phyloP scores from a whole-genome alignment of 2,329 filamentous ascomycete genomes.

The Mariannaea elegans region DNA sequence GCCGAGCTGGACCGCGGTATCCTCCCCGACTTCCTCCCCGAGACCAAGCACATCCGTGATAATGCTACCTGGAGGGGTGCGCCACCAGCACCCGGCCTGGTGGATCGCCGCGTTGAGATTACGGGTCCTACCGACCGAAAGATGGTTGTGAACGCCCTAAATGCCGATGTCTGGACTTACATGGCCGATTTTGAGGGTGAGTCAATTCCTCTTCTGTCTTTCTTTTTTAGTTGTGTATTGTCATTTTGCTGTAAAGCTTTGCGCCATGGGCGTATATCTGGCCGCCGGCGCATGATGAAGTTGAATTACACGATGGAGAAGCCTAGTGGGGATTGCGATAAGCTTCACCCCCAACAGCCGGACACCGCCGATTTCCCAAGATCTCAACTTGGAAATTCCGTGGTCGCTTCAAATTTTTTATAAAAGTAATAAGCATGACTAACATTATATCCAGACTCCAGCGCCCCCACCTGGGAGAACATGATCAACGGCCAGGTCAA shows the following conservation, averaged over 20 bases:
- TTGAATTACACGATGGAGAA: not conserved
- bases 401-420: not conserved
- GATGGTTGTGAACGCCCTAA: conserved; percentile 98
- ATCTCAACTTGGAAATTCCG: not conserved
- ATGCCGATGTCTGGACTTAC: conserved; percentile 96
- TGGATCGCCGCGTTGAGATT: conserved; percentile 95
- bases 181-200: conserved; percentile 99
- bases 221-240: conserved; percentile 3
- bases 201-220: conserved; percentile 38
- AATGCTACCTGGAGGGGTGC: conserved; percentile 94
- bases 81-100: conserved; percentile 86
- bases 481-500: conserved; percentile 99
- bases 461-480: conserved; percentile 97
- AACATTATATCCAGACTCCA: conserved; percentile 73
- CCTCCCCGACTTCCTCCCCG: conserved; percentile 92
- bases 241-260: not conserved
- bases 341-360: not conserved
- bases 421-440: conserved; percentile 24
- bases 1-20: conserved; percentile 90
- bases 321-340: conserved; percentile 9
- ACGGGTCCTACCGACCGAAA: conserved; percentile 97
- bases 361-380: not conserved
- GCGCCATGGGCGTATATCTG: not conserved
- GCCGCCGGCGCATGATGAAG: conserved; percentile 16
- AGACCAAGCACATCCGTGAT: conserved; percentile 95